Percentiles rank a stretch among this genome's conserved stretches.
Evolutionary conservation across 352 stramenopile genomes (phyloP).

Genomic region (Globisporangium heterothallicum): DNA sequence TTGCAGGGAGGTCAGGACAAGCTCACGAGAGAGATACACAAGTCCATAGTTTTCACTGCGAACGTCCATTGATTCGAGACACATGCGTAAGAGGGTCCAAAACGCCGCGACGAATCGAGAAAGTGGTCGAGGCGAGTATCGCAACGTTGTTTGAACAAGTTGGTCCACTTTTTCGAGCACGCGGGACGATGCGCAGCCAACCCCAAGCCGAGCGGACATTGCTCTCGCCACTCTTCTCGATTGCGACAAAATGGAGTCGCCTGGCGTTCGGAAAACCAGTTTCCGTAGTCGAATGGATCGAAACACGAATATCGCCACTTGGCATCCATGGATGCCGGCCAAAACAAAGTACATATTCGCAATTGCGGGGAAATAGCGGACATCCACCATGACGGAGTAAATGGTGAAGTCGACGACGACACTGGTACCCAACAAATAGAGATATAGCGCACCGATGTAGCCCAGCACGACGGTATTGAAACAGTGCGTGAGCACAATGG

Average conservation of each 20-base stretch:
- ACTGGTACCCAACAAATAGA: constrained; percentile 3
- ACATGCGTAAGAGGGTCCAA: not conserved
- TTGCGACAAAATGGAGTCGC: not conserved
- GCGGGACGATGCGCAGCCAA: not conserved
- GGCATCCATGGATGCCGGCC: constrained; percentile 2
- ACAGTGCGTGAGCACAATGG: constrained; percentile 5
- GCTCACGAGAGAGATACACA: constrained; percentile 20
- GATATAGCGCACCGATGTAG: constrained; percentile 3
- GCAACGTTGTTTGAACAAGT: not conserved
- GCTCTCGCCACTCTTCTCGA: not conserved
- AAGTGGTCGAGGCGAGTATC: not conserved
- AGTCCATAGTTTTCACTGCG: constrained; percentile 21
- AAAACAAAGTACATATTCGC: constrained; percentile 10
- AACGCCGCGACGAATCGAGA: not conserved
- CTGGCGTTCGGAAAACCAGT: constrained; percentile 6
- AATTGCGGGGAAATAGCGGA: not conserved
- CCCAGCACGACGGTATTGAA: not conserved
- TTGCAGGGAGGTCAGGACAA: constrained; percentile 21
- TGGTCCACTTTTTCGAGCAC: not conserved
- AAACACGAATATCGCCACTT: constrained; percentile 5
- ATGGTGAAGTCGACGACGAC: constrained; percentile 8
- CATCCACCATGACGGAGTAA: constrained; percentile 8
- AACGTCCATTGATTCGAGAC: constrained; percentile 14
- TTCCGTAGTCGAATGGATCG: constrained; percentile 5
- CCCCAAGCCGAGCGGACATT: not conserved